phyloP scores from a whole-genome alignment of 2,329 filamentous ascomycete species.

The Sporothrix inflata region DNA sequence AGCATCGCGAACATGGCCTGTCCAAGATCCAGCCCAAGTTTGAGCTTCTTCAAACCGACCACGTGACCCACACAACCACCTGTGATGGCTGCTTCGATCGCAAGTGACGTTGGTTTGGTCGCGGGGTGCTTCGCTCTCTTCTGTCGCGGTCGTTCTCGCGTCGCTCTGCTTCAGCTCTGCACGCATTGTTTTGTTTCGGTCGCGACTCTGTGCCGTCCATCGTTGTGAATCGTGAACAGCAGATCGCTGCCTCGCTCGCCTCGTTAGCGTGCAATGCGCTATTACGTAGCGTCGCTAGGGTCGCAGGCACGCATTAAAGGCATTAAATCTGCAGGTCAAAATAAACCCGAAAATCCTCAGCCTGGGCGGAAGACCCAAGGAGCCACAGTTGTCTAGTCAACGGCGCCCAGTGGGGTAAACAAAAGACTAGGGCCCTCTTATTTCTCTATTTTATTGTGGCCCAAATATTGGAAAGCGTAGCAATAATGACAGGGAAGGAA shows the following conservation, averaged over 20 bases:
- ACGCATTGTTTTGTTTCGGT: slow-evolving; percentile 15
- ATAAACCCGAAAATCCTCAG: slow-evolving; percentile 9
- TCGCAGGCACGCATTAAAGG: background rate
- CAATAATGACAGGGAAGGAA: slow-evolving; percentile 4
- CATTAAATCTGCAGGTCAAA: background rate
- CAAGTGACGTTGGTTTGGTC: background rate
- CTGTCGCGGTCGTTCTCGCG: background rate
- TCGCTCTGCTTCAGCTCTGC: background rate
- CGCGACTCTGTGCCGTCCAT: background rate
- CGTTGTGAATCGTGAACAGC: background rate
- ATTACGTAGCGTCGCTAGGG: background rate
- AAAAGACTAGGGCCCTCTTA: slow-evolving; percentile 15
- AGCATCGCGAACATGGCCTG: background rate
- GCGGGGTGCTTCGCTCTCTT: background rate
- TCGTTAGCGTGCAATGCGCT: background rate
- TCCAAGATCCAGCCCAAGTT: no score
- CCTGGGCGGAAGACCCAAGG: background rate
- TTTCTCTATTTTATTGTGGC: slow-evolving; percentile 4
- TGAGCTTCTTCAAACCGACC: no score
- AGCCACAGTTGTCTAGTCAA: slow-evolving; percentile 33
- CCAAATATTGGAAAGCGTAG: slow-evolving; percentile 18
- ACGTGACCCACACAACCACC: no score
- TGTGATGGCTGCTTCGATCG: background rate
- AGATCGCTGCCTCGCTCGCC: background rate
- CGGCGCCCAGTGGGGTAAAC: slow-evolving; percentile 32